Evolutionary conservation across 2,329 filamentous ascomycete species (phyloP).

Genomic region (Tolypocladium album): DNA sequence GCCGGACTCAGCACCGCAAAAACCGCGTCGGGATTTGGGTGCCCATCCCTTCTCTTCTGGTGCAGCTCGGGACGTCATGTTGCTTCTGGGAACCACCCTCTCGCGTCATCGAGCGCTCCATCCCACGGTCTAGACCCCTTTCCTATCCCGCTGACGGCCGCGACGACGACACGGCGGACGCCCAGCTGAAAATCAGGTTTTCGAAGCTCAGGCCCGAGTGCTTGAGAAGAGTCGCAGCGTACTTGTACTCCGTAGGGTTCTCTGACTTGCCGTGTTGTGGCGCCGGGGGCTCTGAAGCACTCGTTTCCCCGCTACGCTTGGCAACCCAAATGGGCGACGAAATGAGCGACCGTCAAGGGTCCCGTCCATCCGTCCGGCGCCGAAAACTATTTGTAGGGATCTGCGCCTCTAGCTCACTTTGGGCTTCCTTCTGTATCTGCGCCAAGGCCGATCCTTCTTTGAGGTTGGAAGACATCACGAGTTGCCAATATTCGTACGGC

Average conservation of each 20-base stretch:
- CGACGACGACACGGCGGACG: not conserved
- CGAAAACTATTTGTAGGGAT: not conserved
- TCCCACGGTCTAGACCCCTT: not conserved
- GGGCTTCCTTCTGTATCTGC: too few relatives aligned
- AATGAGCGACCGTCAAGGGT: too few relatives aligned
- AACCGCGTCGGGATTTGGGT: not conserved
- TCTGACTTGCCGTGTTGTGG: not conserved
- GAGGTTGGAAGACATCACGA: too few relatives aligned
- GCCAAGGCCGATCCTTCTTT: not conserved
- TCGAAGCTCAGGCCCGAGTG: not conserved
- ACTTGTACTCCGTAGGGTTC: too few relatives aligned
- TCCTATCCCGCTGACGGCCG: not conserved
- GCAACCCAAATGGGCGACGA: too few relatives aligned
- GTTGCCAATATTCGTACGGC: too few relatives aligned
- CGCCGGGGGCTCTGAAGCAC: not conserved
- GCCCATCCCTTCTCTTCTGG: not conserved
- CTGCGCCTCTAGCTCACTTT: not conserved
- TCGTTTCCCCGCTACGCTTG: too few relatives aligned
- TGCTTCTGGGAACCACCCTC: not conserved
- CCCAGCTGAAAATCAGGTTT: not conserved
- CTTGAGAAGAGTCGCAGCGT: not conserved
- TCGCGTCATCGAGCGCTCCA: not conserved
- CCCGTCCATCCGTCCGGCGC: not conserved
- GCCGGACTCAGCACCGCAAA: not conserved
- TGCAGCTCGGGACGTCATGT: not conserved